Evolutionary conservation across 176 grass and related monocot genomes (phyloP).

Genomic region (Ampelocalamus luodianensis): DNA sequence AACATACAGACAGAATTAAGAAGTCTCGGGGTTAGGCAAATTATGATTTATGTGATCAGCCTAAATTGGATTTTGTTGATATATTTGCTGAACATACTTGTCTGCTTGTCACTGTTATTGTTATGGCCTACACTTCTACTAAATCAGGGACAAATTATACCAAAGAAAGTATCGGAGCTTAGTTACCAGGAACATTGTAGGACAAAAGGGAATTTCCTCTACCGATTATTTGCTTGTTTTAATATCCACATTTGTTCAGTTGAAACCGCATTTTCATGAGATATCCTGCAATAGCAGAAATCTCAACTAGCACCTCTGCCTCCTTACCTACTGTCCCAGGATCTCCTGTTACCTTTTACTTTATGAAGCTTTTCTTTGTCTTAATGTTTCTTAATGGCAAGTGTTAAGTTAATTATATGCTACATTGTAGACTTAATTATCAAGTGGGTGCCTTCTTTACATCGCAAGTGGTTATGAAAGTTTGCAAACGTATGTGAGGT

Average conservation of each 20-base stretch:
- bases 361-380: constrained; percentile 42
- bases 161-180: constrained; percentile 5
- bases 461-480: constrained; percentile 41
- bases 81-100: neutral
- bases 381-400: constrained; percentile 44
- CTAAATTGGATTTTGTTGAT: neutral
- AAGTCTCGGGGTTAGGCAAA: neutral
- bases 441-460: constrained; percentile 53
- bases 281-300: constrained; percentile 26
- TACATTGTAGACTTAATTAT: constrained; percentile 49
- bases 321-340: constrained; percentile 13
- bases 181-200: neutral
- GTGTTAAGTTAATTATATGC: constrained; percentile 47
- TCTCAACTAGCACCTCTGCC: constrained; percentile 23
- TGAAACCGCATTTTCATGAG: neutral
- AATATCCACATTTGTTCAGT: constrained; percentile 22
- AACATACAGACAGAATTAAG: constrained; percentile 1
- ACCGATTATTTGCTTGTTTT: constrained; percentile 16
- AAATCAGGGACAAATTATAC: neutral
- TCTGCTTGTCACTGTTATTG: neutral
- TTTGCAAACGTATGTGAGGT: constrained; percentile 40
- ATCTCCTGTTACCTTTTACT: constrained; percentile 43
- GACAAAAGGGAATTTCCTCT: constrained; percentile 19
- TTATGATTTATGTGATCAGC: neutral
- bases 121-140: neutral